These are phyloP conservation scores for Carpinus viminea DNA, from an alignment of 306 rosid genomes.

Conservation along the genomic window DNA sequence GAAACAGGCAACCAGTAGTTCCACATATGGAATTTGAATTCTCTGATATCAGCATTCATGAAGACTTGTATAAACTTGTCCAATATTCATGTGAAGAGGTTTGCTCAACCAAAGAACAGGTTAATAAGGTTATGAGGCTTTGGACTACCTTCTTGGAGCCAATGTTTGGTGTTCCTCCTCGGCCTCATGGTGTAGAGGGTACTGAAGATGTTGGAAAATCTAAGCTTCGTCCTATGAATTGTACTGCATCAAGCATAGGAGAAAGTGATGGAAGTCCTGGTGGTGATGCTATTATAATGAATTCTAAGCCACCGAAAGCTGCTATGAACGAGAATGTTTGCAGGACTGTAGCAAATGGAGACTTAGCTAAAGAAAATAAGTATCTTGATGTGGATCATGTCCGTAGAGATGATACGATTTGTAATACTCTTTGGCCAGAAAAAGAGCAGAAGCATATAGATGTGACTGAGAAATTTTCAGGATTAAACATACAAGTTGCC, in stretches of 20 bases:
- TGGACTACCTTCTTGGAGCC: constrained; percentile 87
- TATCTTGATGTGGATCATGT: constrained; percentile 41
- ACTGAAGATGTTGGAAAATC: constrained; percentile 54
- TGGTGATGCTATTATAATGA: constrained; percentile 43
- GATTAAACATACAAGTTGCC: constrained; percentile 41
- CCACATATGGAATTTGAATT: constrained; percentile 84
- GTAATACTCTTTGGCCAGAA: constrained; percentile 32
- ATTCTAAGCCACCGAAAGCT: constrained; percentile 52
- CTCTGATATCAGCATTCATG: constrained; percentile 68
- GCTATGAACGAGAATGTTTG: constrained; percentile 53
- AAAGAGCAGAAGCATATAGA: constrained; percentile 55
- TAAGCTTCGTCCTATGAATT: constrained; percentile 36
- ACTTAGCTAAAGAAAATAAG: constrained; percentile 51
- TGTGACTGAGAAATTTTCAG: constrained; percentile 49
- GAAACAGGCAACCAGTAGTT: constrained; percentile 67
- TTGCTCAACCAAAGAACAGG: constrained; percentile 74
- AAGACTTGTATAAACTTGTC: constrained; percentile 84
- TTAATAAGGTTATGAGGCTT: constrained; percentile 77
- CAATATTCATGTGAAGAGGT: constrained; percentile 84
- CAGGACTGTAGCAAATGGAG: constrained; percentile 44
- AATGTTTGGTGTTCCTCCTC: constrained; percentile 79
- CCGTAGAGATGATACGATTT: constrained; percentile 42
- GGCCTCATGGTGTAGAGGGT: constrained; percentile 49
- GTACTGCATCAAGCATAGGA: constrained; percentile 48
- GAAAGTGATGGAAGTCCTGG: constrained; percentile 54